Percentiles rank a stretch among this genome's conserved stretches.
Evolutionary conservation across 306 rosid genomes (phyloP).

Genomic region (Trichosanthes truncata): DNA sequence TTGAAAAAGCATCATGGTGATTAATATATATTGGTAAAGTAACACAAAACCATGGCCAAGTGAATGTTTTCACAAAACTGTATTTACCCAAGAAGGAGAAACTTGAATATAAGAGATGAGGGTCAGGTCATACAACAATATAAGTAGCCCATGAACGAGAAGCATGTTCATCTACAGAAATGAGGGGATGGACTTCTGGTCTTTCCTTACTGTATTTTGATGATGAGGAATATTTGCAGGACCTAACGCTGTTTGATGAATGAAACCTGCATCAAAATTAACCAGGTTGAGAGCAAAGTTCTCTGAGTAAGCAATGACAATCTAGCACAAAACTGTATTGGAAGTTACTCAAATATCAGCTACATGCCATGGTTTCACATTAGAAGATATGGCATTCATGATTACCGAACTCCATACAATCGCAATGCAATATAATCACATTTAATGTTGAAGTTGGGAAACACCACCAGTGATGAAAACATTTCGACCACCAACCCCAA

Average conservation of each 20-base stretch:
- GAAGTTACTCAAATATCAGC: background rate
- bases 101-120: background rate
- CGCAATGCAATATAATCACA: background rate
- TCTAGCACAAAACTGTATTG: background rate
- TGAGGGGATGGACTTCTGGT: constrained; percentile 18
- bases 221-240: constrained; percentile 33
- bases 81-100: background rate
- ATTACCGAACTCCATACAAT: background rate
- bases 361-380: background rate
- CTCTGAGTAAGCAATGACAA: background rate
- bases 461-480: background rate
- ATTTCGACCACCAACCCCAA: background rate
- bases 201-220: constrained; percentile 28
- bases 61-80: background rate
- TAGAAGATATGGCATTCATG: background rate
- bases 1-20: background rate
- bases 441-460: background rate
- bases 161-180: constrained; percentile 22
- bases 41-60: background rate
- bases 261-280: constrained; percentile 34
- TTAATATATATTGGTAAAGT: background rate
- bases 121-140: constrained; percentile 39
- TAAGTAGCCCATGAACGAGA: constrained; percentile 45
- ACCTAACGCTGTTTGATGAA: constrained; percentile 33
- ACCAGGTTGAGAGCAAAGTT: constrained; percentile 1